Evolutionary conservation across 306 rosid genomes (phyloP).

Genomic region (Prunus mongolica): DNA sequence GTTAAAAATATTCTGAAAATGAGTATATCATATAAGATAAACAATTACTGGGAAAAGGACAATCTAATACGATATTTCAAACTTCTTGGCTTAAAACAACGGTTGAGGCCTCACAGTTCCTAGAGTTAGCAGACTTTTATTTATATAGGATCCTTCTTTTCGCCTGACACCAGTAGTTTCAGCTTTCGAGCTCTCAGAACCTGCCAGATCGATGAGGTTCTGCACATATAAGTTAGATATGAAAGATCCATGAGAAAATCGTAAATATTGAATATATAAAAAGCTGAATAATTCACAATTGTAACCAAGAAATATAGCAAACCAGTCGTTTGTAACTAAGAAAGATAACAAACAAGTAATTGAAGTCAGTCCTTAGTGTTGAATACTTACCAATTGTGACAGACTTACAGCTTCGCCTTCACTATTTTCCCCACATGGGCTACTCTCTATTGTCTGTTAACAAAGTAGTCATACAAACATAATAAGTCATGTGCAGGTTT

Average conservation of each 20-base stretch:
- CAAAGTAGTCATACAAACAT: conserved; percentile 22
- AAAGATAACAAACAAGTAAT: conserved; percentile 17
- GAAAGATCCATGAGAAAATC: conserved; percentile 32
- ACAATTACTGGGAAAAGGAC: background rate
- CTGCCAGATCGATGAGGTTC: conserved; percentile 99
- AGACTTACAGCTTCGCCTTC: conserved; percentile 93
- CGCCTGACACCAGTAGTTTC: conserved; percentile 98
- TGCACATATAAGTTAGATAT: conserved; percentile 65
- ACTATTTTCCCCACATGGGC: conserved; percentile 77
- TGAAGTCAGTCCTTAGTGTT: conserved; percentile 6
- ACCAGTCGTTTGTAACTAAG: conserved; percentile 14
- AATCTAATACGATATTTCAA: background rate
- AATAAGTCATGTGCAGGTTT: background rate
- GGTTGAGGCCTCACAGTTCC: conserved; percentile 91
- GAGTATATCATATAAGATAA: conserved; percentile 3
- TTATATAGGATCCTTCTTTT: conserved; percentile 97
- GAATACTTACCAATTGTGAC: conserved; percentile 78
- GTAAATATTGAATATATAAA: conserved; percentile 10
- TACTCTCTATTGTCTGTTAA: conserved; percentile 90
- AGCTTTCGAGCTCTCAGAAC: conserved; percentile 99
- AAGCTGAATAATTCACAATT: conserved; percentile 7
- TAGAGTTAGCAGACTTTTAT: conserved; percentile 93
- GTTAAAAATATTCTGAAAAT: conserved; percentile 17
- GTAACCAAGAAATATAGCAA: conserved; percentile 24
- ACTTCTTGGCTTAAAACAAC: conserved; percentile 24